Evolutionary conservation across 2,329 filamentous ascomycete species (phyloP).

Genomic region (Pseudocercospora vitis): DNA sequence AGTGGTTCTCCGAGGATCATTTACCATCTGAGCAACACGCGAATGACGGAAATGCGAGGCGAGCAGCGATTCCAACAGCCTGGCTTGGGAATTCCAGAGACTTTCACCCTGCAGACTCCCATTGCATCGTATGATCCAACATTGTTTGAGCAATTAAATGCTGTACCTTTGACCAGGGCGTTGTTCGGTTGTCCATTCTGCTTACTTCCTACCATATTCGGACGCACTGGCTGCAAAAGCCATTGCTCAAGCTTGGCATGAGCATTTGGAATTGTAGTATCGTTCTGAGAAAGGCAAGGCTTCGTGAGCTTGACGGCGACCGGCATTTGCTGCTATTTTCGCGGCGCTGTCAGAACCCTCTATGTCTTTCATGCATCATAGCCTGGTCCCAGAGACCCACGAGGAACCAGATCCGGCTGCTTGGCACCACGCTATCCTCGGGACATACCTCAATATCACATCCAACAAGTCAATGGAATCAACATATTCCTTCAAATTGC

Average conservation of each 20-base stretch:
- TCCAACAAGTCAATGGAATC: neutral
- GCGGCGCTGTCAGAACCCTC: neutral
- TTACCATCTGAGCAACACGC: neutral
- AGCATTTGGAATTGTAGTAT: neutral
- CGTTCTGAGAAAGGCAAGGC: neutral
- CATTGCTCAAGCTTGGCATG: neutral
- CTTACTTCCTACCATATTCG: too few relatives aligned
- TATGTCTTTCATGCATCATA: neutral
- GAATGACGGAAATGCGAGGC: neutral
- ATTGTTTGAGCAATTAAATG: neutral
- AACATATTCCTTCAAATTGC: neutral
- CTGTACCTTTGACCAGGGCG: neutral
- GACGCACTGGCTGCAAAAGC: too few relatives aligned
- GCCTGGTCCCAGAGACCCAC: neutral
- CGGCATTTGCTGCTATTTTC: neutral
- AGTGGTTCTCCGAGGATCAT: too few relatives aligned
- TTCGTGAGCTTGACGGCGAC: neutral
- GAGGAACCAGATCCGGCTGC: neutral
- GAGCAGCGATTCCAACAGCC: neutral
- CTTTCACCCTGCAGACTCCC: neutral
- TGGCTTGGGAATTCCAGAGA: neutral
- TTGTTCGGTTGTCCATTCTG: neutral
- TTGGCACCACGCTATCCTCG: neutral
- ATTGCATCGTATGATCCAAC: neutral
- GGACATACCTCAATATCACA: neutral